Percentiles rank a stretch among this genome's conserved stretches.
These are phyloP conservation scores for Macadamia tetraphylla DNA, from an alignment of 164 flowering plant species.

Conservation along the genomic window DNA sequence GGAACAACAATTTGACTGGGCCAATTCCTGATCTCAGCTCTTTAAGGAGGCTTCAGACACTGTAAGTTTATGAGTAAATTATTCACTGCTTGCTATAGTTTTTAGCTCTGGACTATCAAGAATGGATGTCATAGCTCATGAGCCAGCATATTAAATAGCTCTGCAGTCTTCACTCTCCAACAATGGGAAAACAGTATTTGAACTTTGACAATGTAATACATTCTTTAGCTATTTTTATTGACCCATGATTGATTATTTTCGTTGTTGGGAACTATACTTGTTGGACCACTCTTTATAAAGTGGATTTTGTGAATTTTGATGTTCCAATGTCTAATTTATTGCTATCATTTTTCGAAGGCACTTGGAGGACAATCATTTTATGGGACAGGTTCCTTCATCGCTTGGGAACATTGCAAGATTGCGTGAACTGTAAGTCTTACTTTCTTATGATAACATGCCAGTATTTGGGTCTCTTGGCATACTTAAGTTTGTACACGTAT, in stretches of 20 bases:
- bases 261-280: slow-evolving; percentile 1
- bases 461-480: background rate
- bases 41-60: slow-evolving; percentile 44
- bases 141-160: too few relatives aligned
- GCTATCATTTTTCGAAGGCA: slow-evolving; percentile 37
- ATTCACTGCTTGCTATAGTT: too few relatives aligned
- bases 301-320: background rate
- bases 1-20: slow-evolving; percentile 68
- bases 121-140: too few relatives aligned
- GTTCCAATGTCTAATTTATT: background rate
- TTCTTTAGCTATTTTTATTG: too few relatives aligned
- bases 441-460: slow-evolving; percentile 4
- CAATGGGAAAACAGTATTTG: too few relatives aligned
- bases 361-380: slow-evolving; percentile 61
- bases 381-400: slow-evolving; percentile 57
- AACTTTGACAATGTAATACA: too few relatives aligned
- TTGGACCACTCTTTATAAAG: background rate
- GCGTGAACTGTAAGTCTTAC: slow-evolving; percentile 62
- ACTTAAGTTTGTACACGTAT: background rate
- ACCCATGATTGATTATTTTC: background rate
- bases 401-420: slow-evolving; percentile 41
- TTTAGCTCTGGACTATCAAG: too few relatives aligned
- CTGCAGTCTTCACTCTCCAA: too few relatives aligned
- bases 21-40: slow-evolving; percentile 68
- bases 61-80: slow-evolving; percentile 44